Conservation (phyloP, 768 basidiomycete genomes). For the Hypsizygus marmoreus region DNA sequence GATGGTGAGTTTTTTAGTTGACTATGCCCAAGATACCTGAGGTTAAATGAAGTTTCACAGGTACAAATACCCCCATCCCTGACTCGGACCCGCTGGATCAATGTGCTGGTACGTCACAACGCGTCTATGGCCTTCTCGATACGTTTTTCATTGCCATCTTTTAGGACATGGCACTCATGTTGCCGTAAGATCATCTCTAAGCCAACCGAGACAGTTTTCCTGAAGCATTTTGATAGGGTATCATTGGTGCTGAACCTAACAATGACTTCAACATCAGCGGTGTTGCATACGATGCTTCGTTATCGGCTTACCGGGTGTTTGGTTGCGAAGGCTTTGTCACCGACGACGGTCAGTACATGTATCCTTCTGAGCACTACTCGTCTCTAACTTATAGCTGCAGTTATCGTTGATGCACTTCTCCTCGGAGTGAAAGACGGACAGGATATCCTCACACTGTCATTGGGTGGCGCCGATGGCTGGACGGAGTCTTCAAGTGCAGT, state of each 20-base stretch:
- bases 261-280: conserved; percentile 71
- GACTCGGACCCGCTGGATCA: conserved; percentile 55
- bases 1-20: conserved; percentile 30
- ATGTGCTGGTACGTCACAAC: conserved; percentile 37
- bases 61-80: conserved; percentile 49
- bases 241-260: conserved; percentile 60
- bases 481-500: conserved; percentile 55
- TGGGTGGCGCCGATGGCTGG: conserved; percentile 68
- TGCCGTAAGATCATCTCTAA: conserved; percentile 33
- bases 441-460: conserved; percentile 67
- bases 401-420: conserved; percentile 51
- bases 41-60: conserved; percentile 24
- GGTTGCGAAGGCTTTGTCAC: conserved; percentile 54
- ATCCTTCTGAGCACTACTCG: background rate
- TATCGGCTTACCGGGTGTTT: conserved; percentile 60
- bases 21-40: background rate
- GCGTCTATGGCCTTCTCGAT: background rate
- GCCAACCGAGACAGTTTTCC: conserved; percentile 12
- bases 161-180: conserved; percentile 58
- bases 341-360: conserved; percentile 47
- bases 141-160: background rate
- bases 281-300: conserved; percentile 61
- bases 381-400: conserved; percentile 13
- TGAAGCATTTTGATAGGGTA: conserved; percentile 41
- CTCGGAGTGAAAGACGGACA: conserved; percentile 52